Evolutionary conservation across 2,329 filamentous ascomycete genomes (phyloP).

Genomic region (Aspergillus fructus): DNA sequence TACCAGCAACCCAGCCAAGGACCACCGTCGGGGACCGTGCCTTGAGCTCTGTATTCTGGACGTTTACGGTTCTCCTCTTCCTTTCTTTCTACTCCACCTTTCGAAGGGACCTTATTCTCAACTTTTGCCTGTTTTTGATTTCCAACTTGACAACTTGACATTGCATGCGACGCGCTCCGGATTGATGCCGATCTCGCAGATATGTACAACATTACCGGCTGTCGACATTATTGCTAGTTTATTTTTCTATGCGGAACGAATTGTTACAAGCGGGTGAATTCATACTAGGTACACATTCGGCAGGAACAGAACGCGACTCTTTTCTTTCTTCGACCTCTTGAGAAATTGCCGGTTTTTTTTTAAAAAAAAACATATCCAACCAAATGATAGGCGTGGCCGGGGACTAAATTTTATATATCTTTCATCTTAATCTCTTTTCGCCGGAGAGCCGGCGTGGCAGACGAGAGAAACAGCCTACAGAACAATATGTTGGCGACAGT

Average conservation of each 20-base stretch:
- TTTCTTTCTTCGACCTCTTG: neutral
- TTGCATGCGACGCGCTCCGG: constrained; percentile 20
- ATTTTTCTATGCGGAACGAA: constrained; percentile 1
- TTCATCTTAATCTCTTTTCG: constrained; percentile 1
- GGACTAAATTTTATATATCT: neutral
- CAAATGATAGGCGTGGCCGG: neutral
- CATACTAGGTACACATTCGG: constrained; percentile 1
- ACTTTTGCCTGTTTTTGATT: neutral
- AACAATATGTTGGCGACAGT: constrained; percentile 14
- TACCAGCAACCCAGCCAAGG: constrained; percentile 1
- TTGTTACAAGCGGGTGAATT: constrained; percentile 6
- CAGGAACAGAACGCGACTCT: neutral
- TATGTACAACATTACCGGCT: constrained; percentile 23
- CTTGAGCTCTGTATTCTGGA: constrained; percentile 7
- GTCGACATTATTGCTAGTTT: constrained; percentile 16
- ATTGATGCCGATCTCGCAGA: constrained; percentile 24
- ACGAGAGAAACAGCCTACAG: constrained; percentile 7
- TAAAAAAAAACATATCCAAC: neutral
- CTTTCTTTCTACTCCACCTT: neutral
- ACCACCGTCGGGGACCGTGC: constrained; percentile 7
- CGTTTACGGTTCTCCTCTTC: neutral
- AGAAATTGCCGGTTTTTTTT: neutral
- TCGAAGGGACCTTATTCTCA: neutral
- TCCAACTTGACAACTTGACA: constrained; percentile 6
- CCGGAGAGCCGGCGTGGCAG: constrained; percentile 4